These are phyloP conservation scores for Shiraia sp. DNA, from an alignment of 2,329 filamentous ascomycete genomes.

Conservation along the genomic window DNA sequence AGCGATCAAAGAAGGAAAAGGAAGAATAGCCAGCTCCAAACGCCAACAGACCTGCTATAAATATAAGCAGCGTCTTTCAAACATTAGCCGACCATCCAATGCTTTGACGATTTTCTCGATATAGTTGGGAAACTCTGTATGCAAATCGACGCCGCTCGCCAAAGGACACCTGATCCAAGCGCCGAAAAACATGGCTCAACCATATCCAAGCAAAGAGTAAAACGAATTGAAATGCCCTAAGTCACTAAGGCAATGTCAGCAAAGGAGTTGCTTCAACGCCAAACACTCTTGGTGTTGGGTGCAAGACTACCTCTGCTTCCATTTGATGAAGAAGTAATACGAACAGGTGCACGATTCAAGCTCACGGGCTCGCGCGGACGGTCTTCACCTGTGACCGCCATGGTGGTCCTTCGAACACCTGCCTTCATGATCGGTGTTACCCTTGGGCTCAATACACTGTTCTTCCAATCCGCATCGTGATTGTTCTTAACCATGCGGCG, in stretches of 20 bases:
- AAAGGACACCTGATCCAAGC: conserved; percentile 1
- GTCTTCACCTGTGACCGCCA: conserved; percentile 38
- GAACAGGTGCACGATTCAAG: conserved; percentile 36
- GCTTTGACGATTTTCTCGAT: conserved; percentile 2
- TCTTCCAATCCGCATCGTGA: conserved; percentile 59
- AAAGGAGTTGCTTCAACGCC: conserved; percentile 29
- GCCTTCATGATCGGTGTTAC: conserved; percentile 63
- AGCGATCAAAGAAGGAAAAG: neutral
- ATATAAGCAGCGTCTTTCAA: neutral
- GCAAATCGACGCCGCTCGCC: neutral
- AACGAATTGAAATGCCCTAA: conserved; percentile 5
- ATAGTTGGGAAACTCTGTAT: neutral
- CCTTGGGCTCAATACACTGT: conserved; percentile 65
- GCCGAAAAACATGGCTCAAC: neutral
- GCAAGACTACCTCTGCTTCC: conserved; percentile 36
- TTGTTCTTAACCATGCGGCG: conserved; percentile 68
- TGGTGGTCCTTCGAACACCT: conserved; percentile 42
- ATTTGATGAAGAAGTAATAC: conserved; percentile 32
- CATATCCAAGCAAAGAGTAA: neutral
- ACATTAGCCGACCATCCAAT: conserved; percentile 2
- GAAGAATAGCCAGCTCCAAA: conserved; percentile 1
- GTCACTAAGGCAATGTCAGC: neutral
- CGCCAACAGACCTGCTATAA: conserved; percentile 1
- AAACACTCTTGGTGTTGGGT: conserved; percentile 34
- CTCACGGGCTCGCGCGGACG: conserved; percentile 27